phyloP scores from a whole-genome alignment of 176 grass and related monocot genomes.

The Miscanthus lutarioriparius region DNA sequence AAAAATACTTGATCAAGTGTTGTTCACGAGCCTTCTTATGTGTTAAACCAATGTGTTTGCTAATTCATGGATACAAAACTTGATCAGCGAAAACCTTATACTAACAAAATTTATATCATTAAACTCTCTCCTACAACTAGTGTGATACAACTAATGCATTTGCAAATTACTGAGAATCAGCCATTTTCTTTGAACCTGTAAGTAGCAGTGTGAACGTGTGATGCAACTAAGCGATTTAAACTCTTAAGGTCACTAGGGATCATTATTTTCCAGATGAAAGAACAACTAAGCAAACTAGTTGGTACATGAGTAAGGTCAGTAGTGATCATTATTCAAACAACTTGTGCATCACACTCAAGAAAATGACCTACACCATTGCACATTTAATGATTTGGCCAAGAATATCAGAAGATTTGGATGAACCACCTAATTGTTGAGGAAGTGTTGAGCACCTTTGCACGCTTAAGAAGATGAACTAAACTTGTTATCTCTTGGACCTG shows the following conservation, averaged over 20 bases:
- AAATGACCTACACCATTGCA: not conserved
- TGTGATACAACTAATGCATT: not conserved
- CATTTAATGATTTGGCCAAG: not conserved
- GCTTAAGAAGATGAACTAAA: not conserved
- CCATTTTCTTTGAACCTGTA: not conserved
- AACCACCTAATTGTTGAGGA: not conserved
- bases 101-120: not conserved
- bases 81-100: not conserved
- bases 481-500: not conserved
- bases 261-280: not conserved
- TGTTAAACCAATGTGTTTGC: not conserved
- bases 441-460: not conserved
- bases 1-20: not conserved
- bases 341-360: not conserved
- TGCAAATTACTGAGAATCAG: not conserved
- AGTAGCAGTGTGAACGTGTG: not conserved
- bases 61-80: not conserved
- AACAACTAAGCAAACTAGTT: not conserved
- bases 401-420: not conserved
- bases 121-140: not conserved
- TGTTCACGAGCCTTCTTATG: not conserved
- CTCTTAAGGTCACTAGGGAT: not conserved
- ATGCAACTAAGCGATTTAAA: not conserved
- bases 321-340: not conserved
- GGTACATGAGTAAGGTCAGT: not conserved